A percentile compares a stretch with the other conserved stretches of the same genome.
Conservation (phyloP, 352 stramenopile genomes). For the Pythium brachiatum region DNA sequence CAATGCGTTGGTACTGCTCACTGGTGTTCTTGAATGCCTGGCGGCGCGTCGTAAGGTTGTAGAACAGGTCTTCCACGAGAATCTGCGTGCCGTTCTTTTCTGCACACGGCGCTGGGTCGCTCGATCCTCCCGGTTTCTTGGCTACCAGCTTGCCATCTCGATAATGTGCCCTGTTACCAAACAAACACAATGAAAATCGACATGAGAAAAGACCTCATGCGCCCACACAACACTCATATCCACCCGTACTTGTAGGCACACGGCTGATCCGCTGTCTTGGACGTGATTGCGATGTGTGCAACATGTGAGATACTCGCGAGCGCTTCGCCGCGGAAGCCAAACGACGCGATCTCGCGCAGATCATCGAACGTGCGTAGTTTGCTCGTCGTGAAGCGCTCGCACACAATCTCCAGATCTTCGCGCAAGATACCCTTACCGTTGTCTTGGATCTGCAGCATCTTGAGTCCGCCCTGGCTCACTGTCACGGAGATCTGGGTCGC, state of each 20-base stretch:
- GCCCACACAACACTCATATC: background rate
- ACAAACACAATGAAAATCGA: background rate
- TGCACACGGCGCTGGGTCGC: conserved; percentile 64
- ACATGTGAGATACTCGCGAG: conserved; percentile 97
- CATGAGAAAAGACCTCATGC: background rate
- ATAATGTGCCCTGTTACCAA: conserved; percentile 79
- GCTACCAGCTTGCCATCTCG: conserved; percentile 86
- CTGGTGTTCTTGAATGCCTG: conserved; percentile 90
- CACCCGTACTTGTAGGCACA: conserved; percentile 79
- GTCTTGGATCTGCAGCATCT: conserved; percentile 95
- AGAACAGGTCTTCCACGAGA: conserved; percentile 97
- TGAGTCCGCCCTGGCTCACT: conserved; percentile 85
- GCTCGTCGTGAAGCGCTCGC: conserved; percentile 97
- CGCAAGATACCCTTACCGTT: conserved; percentile 92
- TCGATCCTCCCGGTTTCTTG: conserved; percentile 59
- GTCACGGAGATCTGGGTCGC: conserved; percentile 82
- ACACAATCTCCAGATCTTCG: conserved; percentile 94
- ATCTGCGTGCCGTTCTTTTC: conserved; percentile 84
- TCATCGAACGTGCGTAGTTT: conserved; percentile 96
- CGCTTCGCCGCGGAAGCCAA: conserved; percentile 98
- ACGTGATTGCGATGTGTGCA: conserved; percentile 89
- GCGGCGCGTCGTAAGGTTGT: conserved; percentile 95
- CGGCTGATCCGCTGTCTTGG: conserved; percentile 68
- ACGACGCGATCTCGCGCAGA: conserved; percentile 92
- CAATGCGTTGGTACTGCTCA: conserved; percentile 93